Conservation (phyloP, 352 stramenopile species). For the Pythium brassicae region DNA sequence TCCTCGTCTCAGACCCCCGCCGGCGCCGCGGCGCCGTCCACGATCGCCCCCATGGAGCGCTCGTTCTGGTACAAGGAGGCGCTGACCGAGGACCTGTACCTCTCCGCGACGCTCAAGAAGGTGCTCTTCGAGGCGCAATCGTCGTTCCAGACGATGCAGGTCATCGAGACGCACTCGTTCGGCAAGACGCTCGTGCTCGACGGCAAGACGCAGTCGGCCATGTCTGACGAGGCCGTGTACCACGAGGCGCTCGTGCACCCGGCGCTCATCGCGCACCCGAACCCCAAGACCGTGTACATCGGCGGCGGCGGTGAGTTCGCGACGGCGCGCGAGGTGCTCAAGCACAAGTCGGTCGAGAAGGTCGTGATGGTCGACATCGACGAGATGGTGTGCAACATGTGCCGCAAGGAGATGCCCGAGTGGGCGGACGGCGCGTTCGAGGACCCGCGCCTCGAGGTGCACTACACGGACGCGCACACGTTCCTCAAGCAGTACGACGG, state of each 20-base stretch:
- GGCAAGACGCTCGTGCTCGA: constrained; percentile 95
- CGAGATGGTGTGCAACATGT: constrained; percentile 91
- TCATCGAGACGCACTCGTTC: constrained; percentile 92
- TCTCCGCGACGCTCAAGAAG: constrained; percentile 86
- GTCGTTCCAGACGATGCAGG: constrained; percentile 91
- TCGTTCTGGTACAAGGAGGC: constrained; percentile 87
- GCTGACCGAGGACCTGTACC: constrained; percentile 84
- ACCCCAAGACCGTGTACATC: constrained; percentile 91
- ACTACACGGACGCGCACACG: constrained; percentile 88
- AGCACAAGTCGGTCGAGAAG: constrained; percentile 91
- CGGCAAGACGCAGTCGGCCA: constrained; percentile 92
- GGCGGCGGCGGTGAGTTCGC: constrained; percentile 92
- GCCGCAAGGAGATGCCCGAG: constrained; percentile 91
- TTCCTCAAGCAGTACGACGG: constrained; percentile 85
- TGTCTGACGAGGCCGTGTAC: constrained; percentile 94
- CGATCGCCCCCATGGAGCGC: constrained; percentile 50
- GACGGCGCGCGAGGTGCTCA: constrained; percentile 90
- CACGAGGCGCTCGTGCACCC: constrained; percentile 95
- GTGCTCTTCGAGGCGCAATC: constrained; percentile 87
- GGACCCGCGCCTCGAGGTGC: constrained; percentile 89
- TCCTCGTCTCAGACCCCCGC: constrained; percentile 14
- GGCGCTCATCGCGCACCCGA: constrained; percentile 83
- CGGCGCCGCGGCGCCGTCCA: constrained; percentile 17
- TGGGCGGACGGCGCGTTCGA: constrained; percentile 89
- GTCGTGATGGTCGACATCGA: constrained; percentile 97